These are phyloP conservation scores for Mimosa pudica DNA, from an alignment of 306 rosid species.

Conservation along the genomic window DNA sequence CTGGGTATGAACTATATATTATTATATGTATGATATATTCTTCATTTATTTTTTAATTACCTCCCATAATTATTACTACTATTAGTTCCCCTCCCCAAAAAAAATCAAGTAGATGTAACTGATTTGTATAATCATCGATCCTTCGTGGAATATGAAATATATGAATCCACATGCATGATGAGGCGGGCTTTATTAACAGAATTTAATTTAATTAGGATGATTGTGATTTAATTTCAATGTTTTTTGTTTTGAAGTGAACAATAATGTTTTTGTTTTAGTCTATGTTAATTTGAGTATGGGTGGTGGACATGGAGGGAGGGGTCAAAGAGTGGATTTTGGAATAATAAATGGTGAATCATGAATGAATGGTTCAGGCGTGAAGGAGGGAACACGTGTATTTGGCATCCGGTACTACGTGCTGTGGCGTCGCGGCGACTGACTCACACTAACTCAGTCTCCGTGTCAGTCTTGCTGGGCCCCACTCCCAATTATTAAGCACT, in stretches of 20 bases:
- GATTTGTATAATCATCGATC: constrained; percentile 37
- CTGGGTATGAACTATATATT: constrained; percentile 47
- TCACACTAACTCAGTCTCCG: constrained; percentile 9
- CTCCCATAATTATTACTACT: neutral
- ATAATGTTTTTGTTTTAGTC: neutral
- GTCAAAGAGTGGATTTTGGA: neutral
- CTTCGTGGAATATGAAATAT: neutral
- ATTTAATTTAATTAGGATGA: neutral
- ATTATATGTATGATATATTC: neutral
- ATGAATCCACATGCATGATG: neutral
- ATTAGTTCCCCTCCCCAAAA: neutral
- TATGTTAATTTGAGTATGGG: neutral
- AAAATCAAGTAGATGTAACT: neutral
- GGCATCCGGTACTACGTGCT: constrained; percentile 29
- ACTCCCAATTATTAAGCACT: constrained; percentile 38
- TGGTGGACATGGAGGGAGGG: neutral
- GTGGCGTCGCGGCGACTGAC: constrained; percentile 5
- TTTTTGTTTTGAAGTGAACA: too few relatives aligned
- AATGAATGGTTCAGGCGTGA: constrained; percentile 14
- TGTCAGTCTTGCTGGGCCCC: constrained; percentile 32
- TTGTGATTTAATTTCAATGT: too few relatives aligned
- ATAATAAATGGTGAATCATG: neutral
- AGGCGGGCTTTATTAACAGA: neutral
- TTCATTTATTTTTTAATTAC: neutral
- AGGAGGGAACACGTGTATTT: constrained; percentile 51